These are phyloP conservation scores for Flueggea neowawraea DNA, from an alignment of 441 rosid genomes.

Conservation along the genomic window DNA sequence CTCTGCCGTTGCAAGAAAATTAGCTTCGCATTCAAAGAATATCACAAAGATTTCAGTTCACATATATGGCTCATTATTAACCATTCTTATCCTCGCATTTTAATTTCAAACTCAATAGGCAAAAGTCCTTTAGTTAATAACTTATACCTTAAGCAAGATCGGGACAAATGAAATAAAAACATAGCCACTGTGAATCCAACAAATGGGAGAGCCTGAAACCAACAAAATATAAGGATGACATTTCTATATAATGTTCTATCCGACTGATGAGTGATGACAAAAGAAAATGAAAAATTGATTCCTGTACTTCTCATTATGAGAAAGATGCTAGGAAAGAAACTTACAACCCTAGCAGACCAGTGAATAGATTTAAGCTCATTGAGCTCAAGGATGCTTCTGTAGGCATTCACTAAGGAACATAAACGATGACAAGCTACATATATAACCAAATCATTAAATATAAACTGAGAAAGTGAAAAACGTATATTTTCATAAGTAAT, in stretches of 20 bases:
- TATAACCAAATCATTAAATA: background rate
- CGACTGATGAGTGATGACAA: background rate
- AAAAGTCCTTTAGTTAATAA: conserved; percentile 4
- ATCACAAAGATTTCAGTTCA: too few relatives aligned
- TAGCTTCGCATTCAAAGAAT: too few relatives aligned
- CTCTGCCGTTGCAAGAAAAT: too few relatives aligned
- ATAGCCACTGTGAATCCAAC: conserved; percentile 60
- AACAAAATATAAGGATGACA: conserved; percentile 6
- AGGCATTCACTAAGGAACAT: conserved; percentile 34
- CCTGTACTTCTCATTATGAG: background rate
- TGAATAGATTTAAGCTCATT: conserved; percentile 62
- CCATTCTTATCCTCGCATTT: background rate
- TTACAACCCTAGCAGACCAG: conserved; percentile 78
- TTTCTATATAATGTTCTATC: background rate
- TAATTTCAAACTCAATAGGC: background rate
- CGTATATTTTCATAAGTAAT: background rate
- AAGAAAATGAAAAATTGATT: background rate
- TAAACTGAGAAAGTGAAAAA: background rate
- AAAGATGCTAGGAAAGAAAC: conserved; percentile 19
- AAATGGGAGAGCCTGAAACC: conserved; percentile 75
- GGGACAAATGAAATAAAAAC: conserved; percentile 88
- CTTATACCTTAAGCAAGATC: conserved; percentile 70
- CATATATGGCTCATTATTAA: too few relatives aligned
- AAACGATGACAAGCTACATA: background rate
- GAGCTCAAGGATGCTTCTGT: conserved; percentile 79